Conservation (phyloP, 164 flowering plant species). For the Stephania japonica region DNA sequence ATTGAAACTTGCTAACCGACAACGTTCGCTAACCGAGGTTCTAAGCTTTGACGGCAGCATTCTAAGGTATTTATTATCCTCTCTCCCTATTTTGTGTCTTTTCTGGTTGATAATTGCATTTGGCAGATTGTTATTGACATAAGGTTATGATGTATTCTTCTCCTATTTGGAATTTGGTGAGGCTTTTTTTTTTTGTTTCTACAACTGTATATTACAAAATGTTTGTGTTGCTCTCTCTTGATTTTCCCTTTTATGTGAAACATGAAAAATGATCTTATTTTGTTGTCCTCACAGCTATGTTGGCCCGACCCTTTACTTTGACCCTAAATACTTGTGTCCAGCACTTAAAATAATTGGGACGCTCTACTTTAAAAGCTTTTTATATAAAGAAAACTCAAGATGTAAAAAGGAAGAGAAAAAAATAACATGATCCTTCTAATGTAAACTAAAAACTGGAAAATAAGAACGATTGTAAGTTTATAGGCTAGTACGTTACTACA, state of each 20-base stretch:
- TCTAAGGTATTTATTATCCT: slow-evolving; percentile 52
- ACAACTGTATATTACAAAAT: background rate
- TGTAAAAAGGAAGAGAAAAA: too few species aligned
- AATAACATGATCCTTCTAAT: too few species aligned
- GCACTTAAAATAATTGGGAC: too few species aligned
- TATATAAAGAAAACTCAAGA: too few species aligned
- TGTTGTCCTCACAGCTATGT: background rate
- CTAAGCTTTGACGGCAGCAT: slow-evolving; percentile 95
- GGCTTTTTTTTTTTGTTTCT: background rate
- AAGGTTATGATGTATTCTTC: background rate
- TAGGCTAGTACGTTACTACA: too few species aligned
- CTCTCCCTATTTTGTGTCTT: too few species aligned
- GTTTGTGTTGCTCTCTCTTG: background rate
- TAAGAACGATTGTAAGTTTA: too few species aligned
- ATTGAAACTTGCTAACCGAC: slow-evolving; percentile 70
- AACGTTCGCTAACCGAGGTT: slow-evolving; percentile 75
- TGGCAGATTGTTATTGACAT: background rate
- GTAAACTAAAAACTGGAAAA: too few species aligned
- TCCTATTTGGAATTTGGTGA: background rate
- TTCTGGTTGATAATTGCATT: background rate
- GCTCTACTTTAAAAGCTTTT: too few species aligned
- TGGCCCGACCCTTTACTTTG: background rate
- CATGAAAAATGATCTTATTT: too few species aligned
- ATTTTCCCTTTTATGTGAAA: background rate
- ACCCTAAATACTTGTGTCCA: too few species aligned